Evolutionary conservation across 371 early-diverging fungal genomes (phyloP), one percentile per base, ranked within the genome.

Genomic region (Batrachochytrium dendrobatidis): DNA sequence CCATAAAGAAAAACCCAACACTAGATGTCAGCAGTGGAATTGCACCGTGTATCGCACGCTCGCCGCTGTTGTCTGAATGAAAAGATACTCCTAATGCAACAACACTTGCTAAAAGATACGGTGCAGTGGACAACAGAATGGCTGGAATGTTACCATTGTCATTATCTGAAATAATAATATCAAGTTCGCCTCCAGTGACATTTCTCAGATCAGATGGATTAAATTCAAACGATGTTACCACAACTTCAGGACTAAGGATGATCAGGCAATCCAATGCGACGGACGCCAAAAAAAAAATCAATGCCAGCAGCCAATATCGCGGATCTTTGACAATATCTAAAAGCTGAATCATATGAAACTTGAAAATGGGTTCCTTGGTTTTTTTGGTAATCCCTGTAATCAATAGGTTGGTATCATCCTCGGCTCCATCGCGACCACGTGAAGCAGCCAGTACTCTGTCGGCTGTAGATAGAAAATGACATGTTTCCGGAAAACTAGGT

Each of bases 401-500:
- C 60, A 34, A 58, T 4, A 8, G 34, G n/a, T 8, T 12, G 22
- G 26, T 31, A 24, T 63, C 71, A 8, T 32, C 31, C 30, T 59
- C 67, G 29, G 58, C 28, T 15, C 64, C 68, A 29, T 71, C 72
- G 30, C 26, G 34, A 2, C 64, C 66, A 1, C 72, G 44, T 12
- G 69, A 54, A 1, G 59, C 56, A 24, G 69, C 72, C 12, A 72
- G 46, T 10, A 64, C 57, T 1, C 66, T 28, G 34, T 72, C 72
- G 6, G 72, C 58, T 1, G 65, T 59, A n/a, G 68, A 63, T 2
- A 68, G 51, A 56, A 72, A 72, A 1, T 15, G n/a, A 35, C 53
- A 52, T 8, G 63, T 69, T 48, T 72, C 60, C 18, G 69, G 69
- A 51, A 50, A 65, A 22, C 46, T 35, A 31, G 71, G 71, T 1